A percentile compares a stretch with the other conserved stretches of the same genome.
phyloP scores from a whole-genome alignment of 2,329 filamentous ascomycete genomes.

The Fusarium succisae region DNA sequence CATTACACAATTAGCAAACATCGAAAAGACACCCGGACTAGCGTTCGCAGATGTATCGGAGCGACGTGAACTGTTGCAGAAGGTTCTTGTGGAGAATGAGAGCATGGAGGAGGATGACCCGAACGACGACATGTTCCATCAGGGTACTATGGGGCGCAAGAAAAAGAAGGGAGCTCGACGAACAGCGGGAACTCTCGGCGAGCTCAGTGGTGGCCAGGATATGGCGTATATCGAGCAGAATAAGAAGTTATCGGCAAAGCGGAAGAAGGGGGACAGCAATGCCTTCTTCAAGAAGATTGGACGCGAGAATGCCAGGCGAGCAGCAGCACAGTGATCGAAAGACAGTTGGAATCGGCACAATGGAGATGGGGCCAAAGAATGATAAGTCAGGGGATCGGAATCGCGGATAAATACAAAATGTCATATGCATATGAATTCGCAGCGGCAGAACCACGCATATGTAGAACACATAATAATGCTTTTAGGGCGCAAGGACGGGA shows the following conservation, averaged over 20 bases:
- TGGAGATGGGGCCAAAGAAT: slow-evolving; percentile 7
- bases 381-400: background rate
- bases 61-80: slow-evolving; percentile 84
- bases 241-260: slow-evolving; percentile 63
- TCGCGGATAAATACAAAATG: slow-evolving; percentile 3
- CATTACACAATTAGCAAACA: slow-evolving; percentile 92
- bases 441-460: background rate
- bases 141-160: slow-evolving; percentile 57
- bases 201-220: slow-evolving; percentile 89
- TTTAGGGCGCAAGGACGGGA: slow-evolving; percentile 23
- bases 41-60: slow-evolving; percentile 83
- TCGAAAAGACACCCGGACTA: slow-evolving; percentile 83
- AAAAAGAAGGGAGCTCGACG: slow-evolving; percentile 72
- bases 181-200: slow-evolving; percentile 85
- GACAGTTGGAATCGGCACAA: background rate
- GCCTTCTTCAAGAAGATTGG: slow-evolving; percentile 56
- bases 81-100: slow-evolving; percentile 89
- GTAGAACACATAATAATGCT: background rate
- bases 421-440: background rate
- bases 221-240: slow-evolving; percentile 97
- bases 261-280: slow-evolving; percentile 52
- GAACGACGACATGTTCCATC: slow-evolving; percentile 53
- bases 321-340: slow-evolving; percentile 44
- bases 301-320: slow-evolving; percentile 52
- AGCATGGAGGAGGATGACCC: slow-evolving; percentile 77